Evolutionary conservation across 495 filamentous ascomycete species (phyloP).

Genomic region (Neurospora cerealis): DNA sequence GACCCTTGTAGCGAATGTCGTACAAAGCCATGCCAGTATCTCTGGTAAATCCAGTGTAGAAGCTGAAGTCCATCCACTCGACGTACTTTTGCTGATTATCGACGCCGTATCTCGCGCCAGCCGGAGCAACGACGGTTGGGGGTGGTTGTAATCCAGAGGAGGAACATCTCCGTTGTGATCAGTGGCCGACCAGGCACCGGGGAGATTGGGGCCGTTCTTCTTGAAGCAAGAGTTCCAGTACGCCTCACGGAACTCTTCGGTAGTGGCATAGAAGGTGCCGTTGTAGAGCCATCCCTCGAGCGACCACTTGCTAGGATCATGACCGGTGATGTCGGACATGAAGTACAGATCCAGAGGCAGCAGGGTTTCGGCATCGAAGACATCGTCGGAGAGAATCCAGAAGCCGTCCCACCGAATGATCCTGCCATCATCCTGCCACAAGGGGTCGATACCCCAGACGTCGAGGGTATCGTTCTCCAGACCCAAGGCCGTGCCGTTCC

Average conservation of each 20-base stretch:
- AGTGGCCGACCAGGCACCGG: slow-evolving; percentile 35
- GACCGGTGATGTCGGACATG: slow-evolving; percentile 36
- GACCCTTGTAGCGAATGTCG: slow-evolving; percentile 42
- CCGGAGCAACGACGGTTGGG: slow-evolving; percentile 31
- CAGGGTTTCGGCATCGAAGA: slow-evolving; percentile 28
- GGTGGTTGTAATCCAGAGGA: slow-evolving; percentile 25
- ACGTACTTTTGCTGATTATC: slow-evolving; percentile 39
- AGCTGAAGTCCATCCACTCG: slow-evolving; percentile 44
- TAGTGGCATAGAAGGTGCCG: slow-evolving; percentile 36
- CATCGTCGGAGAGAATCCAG: slow-evolving; percentile 21
- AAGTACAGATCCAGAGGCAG: slow-evolving; percentile 34
- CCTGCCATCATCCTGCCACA: slow-evolving; percentile 30
- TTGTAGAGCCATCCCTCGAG: slow-evolving; percentile 41
- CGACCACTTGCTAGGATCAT: slow-evolving; percentile 35
- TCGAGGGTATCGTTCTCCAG: slow-evolving; percentile 28
- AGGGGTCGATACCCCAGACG: slow-evolving; percentile 31
- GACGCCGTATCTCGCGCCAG: slow-evolving; percentile 28
- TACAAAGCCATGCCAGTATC: slow-evolving; percentile 37
- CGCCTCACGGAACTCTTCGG: slow-evolving; percentile 35
- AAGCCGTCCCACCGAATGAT: slow-evolving; percentile 35
- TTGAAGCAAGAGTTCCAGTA: slow-evolving; percentile 31
- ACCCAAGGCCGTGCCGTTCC: slow-evolving; percentile 20
- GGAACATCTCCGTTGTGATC: slow-evolving; percentile 23
- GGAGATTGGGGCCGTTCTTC: slow-evolving; percentile 29
- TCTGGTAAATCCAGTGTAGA: slow-evolving; percentile 36